Evolutionary conservation across 2,329 filamentous ascomycete genomes (phyloP), one percentile per base, ranked within the genome.

Genomic region (Diaporthe sp.): DNA sequence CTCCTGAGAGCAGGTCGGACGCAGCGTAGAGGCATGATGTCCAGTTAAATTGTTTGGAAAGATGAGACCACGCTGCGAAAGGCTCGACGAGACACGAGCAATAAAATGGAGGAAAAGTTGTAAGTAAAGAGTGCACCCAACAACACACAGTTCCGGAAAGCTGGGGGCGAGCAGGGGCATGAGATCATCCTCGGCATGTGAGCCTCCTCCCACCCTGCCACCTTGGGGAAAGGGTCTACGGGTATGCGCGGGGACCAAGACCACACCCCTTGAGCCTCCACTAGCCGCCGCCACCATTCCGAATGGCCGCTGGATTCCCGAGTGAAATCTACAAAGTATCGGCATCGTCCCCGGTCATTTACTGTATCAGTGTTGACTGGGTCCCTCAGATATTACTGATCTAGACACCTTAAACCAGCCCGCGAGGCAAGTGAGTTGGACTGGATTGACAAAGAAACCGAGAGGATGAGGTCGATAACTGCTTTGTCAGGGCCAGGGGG

Each of bases 21-120:
- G 78, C 83, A 84, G 76, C 80, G 75, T 33, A 77, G 74, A 68
- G 79, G 75, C 40, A 25, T 72, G 25, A 9, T 52, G 38, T 15
- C 4, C 28, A 45, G 50, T 13, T 25, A 7, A 4, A 3, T 25
- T 50, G 55, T 13, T 45, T 9, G 28, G 13, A n/a, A 66, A 35
- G 35, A 55, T 45, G 57, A 28, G n/a, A 9, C 13, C 25, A 42
- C 5, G 19, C 35, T 25, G 25, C n/a, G n/a, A 25, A 15, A 47
- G 17, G 8, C 8, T 22, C 15, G 8, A 60, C 17, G 5, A 33
- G 30, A 47, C 17, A 7, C 22, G 38, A 25, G 22, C 15, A 47
- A 19, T 15, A 19, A 35, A 33, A n/a, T 6, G 54, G 40, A 25
- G 15, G 15, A 47, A 33, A 8, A 17, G 22, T 13, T 17, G 6